Percentiles rank a stretch among this genome's conserved stretches.
Evolutionary conservation across 2,329 filamentous ascomycete genomes (phyloP).

Genomic region (Fusarium sterilihyphosum): DNA sequence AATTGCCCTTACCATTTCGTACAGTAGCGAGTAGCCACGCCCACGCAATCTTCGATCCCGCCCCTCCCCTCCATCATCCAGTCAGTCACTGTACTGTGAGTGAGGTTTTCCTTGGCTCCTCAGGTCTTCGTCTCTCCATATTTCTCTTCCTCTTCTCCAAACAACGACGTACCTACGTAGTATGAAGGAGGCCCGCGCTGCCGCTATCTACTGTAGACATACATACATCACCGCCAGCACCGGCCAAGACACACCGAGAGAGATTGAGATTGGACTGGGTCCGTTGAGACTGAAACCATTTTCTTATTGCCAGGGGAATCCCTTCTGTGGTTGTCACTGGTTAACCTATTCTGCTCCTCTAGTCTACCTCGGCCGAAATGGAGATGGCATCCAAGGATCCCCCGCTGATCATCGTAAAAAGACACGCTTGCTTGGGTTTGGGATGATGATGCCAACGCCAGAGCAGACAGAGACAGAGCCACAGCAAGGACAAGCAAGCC

Average conservation of each 20-base stretch:
- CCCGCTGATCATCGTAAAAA: slow-evolving; percentile 41
- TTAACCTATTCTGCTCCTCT: not conserved
- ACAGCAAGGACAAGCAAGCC: not conserved
- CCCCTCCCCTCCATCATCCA: slow-evolving; percentile 32
- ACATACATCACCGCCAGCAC: slow-evolving; percentile 14
- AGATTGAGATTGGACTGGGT: slow-evolving; percentile 1
- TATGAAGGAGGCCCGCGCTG: slow-evolving; percentile 23
- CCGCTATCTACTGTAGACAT: slow-evolving; percentile 20
- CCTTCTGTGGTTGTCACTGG: slow-evolving; percentile 1
- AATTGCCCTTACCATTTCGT: slow-evolving; percentile 19
- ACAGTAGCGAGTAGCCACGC: slow-evolving; percentile 10
- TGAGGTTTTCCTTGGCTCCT: slow-evolving; percentile 9
- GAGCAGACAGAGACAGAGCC: not conserved
- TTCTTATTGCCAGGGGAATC: slow-evolving; percentile 25
- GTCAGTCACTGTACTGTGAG: not conserved
- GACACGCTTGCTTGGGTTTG: slow-evolving; percentile 30
- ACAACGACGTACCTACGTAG: not conserved
- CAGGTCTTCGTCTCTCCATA: slow-evolving; percentile 33
- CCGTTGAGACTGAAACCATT: not conserved
- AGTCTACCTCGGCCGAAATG: slow-evolving; percentile 39
- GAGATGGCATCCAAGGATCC: slow-evolving; percentile 29
- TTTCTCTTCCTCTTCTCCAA: slow-evolving; percentile 35
- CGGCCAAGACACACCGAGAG: not conserved
- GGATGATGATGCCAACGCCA: slow-evolving; percentile 36
- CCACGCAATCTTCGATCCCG: slow-evolving; percentile 36